phyloP scores from a whole-genome alignment of 1,284 basidiomycete genomes.

The Cryptococcus amylolentus region DNA sequence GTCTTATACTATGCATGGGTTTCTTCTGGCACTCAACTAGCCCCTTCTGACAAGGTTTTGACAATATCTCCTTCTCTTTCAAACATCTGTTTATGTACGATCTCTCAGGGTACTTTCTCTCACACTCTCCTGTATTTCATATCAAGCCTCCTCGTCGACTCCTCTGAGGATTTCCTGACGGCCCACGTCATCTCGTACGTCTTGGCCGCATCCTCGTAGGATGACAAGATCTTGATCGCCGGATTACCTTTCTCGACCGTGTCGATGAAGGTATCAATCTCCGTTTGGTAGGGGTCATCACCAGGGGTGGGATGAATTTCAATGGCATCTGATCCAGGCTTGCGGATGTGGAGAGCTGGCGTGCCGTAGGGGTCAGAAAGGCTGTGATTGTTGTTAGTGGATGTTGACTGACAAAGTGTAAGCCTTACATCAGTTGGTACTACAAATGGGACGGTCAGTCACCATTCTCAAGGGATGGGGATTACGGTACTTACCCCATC shows the following conservation, averaged over 20 bases:
- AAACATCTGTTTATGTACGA: not conserved
- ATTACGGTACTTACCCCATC: constrained; percentile 34
- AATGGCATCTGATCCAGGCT: constrained; percentile 37
- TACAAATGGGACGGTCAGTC: constrained; percentile 7
- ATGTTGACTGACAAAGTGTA: no score
- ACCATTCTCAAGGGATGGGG: no score
- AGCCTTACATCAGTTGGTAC: constrained; percentile 37
- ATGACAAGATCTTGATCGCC: constrained; percentile 40
- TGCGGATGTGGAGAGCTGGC: constrained; percentile 46
- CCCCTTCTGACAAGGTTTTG: not conserved
- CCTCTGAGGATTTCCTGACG: constrained; percentile 33
- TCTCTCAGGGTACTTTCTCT: not conserved
- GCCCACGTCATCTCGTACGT: constrained; percentile 63
- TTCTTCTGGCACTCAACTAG: not conserved
- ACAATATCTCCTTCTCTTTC: not conserved
- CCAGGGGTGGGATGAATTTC: constrained; percentile 31
- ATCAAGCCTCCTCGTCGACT: constrained; percentile 19
- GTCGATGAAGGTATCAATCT: constrained; percentile 50
- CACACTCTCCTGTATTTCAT: not conserved
- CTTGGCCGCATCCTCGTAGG: constrained; percentile 69
- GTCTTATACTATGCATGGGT: not conserved
- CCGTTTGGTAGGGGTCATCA: constrained; percentile 51
- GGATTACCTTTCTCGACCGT: constrained; percentile 38
- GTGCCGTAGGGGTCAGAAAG: constrained; percentile 49
- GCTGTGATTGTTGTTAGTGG: constrained; percentile 15